Base-by-base conservation (phyloP, 371 early-diverging fungal species). In the Dinochytrium kinnereticum region DNA sequence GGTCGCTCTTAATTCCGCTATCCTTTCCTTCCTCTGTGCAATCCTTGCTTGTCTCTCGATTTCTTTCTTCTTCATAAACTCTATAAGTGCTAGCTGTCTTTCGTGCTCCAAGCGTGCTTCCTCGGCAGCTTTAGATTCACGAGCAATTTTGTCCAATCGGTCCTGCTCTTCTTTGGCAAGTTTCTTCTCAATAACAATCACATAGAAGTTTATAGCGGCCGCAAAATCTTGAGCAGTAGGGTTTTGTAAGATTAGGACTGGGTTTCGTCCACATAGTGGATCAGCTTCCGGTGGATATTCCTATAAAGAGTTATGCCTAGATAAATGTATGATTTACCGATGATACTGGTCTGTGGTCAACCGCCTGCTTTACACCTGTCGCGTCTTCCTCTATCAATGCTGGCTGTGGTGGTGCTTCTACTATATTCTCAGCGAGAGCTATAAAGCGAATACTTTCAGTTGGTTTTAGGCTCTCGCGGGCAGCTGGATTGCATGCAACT, bases 191-290 rank as follows among this genome's bases (percentile, higher is more conserved):
- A 37, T 34, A 24, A 28, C 28, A 0, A 70, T 49, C 2, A 75
- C 74, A 70, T 61, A 78, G 68, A 71, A 78, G 72, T 85, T 83
- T 38, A 85, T 15, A 3, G 76, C 81, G 30, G 57, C 59, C 5
- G 82, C 64, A 51, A 78, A 80, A 70, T 85, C 83, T 7, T 50
- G 65, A 13, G 76, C 49, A 17, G 51, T 34, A 19, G 84, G 84
- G 50, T 81, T 80, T 66, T 81, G 81, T 3, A 83, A 76, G 17
- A 73, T 72, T 2, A 59, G 67, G 36, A 81, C 61, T 5, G 83
- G 71, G 21, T 3, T 39, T 10, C 50, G n/a, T 0, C 51, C 30
- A 15, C 15, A 33, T 1, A 51, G 31, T 17, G 13, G 44, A 30
- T 69, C 51, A 2, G 7, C 33, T 10, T 69, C 34, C 1, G 28